A percentile compares a stretch with the other conserved stretches of the same genome.
These are phyloP conservation scores for Heliocybe sulcata DNA, from an alignment of 1,284 basidiomycete genomes.

Conservation along the genomic window DNA sequence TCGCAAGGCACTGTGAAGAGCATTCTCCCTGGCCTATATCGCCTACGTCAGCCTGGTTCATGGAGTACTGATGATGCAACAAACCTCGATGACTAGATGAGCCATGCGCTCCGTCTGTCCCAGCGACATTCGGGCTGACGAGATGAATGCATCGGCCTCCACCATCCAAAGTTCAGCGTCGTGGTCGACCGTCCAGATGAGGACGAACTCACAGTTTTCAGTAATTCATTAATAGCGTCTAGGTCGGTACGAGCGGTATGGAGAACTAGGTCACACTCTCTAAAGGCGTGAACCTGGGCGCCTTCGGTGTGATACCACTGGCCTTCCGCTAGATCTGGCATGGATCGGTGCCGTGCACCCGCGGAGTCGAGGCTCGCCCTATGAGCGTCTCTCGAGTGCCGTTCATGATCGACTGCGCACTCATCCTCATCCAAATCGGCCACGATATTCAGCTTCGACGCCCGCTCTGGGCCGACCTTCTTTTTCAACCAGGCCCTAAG, in stretches of 20 bases:
- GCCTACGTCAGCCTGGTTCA: constrained; percentile 8
- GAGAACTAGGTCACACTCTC: neutral
- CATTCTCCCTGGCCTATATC: neutral
- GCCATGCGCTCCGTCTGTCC: constrained; percentile 11
- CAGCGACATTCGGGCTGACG: constrained; percentile 8
- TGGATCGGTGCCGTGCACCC: neutral
- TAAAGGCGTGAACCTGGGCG: neutral
- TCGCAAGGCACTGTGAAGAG: neutral
- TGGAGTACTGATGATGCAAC: constrained; percentile 12
- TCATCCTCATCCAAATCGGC: constrained; percentile 23
- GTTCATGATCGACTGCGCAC: constrained; percentile 29
- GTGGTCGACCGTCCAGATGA: no score
- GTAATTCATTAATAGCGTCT: neutral
- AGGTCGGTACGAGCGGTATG: neutral
- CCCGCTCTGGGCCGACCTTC: constrained; percentile 35
- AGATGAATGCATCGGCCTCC: constrained; percentile 5
- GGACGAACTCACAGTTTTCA: constrained; percentile 2
- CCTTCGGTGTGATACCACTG: neutral
- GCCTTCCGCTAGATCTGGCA: neutral
- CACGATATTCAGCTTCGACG: constrained; percentile 27
- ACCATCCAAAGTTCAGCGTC: neutral
- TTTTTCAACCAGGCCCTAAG: constrained; percentile 59
- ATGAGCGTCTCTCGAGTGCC: constrained; percentile 22
- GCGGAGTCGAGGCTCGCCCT: constrained; percentile 13
- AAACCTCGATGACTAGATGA: constrained; percentile 36